Percentiles rank a stretch among this genome's conserved stretches.
Conservation (phyloP, 352 stramenopile species). For the Phytopythium vexans region DNA sequence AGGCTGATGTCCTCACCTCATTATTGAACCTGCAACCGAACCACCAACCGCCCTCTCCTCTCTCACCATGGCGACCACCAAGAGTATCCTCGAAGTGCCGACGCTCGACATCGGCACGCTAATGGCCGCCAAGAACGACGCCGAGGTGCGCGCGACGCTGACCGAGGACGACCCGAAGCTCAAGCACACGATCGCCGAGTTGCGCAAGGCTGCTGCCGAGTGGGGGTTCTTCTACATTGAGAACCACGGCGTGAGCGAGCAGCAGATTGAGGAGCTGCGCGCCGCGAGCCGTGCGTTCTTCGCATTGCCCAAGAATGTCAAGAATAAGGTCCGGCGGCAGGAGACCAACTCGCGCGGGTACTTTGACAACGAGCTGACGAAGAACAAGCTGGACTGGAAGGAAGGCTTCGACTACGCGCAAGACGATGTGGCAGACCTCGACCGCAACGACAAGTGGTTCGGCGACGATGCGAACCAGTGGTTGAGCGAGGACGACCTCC, state of each 20-base stretch:
- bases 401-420: slow-evolving; percentile 54
- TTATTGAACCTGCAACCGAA: no score
- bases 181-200: slow-evolving; percentile 24
- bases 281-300: slow-evolving; percentile 69
- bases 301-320: slow-evolving; percentile 46
- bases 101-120: slow-evolving; percentile 26
- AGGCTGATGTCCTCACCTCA: no score
- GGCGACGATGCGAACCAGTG: slow-evolving; percentile 79
- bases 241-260: slow-evolving; percentile 50
- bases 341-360: slow-evolving; percentile 77
- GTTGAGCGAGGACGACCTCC: slow-evolving; percentile 22
- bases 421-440: no score
- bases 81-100: no score
- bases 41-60: no score
- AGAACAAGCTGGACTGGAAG: slow-evolving; percentile 87
- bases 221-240: slow-evolving; percentile 90
- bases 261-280: slow-evolving; percentile 51
- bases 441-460: no score
- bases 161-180: slow-evolving; percentile 4
- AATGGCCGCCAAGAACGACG: slow-evolving; percentile 15
- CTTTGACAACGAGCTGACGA: slow-evolving; percentile 91
- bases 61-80: no score
- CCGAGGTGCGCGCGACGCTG: slow-evolving; percentile 11
- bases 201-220: slow-evolving; percentile 45
- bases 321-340: slow-evolving; percentile 50